These are phyloP conservation scores for Ceratobasidium sp. DNA, from an alignment of 1,284 basidiomycete species.

Conservation along the genomic window DNA sequence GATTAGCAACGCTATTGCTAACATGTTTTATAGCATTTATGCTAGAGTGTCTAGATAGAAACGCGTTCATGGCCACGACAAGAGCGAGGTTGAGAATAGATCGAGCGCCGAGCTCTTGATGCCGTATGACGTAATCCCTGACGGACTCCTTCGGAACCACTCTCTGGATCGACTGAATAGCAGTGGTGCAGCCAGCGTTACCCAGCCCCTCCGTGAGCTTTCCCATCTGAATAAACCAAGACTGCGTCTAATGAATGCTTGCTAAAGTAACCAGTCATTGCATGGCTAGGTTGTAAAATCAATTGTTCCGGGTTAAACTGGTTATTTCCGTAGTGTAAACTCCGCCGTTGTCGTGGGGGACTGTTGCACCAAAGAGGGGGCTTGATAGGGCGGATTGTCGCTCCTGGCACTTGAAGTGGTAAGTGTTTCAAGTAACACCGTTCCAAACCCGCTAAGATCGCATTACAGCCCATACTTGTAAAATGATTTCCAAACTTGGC, in stretches of 20 bases:
- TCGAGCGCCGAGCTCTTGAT: background rate
- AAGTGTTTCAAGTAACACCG: background rate
- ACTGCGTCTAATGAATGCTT: background rate
- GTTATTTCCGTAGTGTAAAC: slow-evolving; percentile 1
- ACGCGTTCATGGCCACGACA: background rate
- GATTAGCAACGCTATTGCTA: too few relatives aligned
- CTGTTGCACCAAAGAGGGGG: background rate
- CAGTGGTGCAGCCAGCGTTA: background rate
- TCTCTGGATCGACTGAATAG: background rate
- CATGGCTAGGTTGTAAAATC: background rate
- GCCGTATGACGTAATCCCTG: background rate
- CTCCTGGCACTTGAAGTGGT: background rate
- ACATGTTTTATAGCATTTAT: background rate
- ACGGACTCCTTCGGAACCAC: background rate
- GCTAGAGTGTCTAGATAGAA: background rate
- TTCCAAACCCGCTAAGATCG: background rate
- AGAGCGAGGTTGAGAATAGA: background rate
- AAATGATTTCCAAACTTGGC: slow-evolving; percentile 21
- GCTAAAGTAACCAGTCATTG: background rate
- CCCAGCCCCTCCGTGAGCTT: background rate
- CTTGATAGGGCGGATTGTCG: background rate
- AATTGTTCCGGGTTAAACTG: background rate
- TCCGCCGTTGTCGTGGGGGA: background rate
- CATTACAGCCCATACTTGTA: slow-evolving; percentile 5
- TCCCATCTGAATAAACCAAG: background rate